Base-by-base conservation (phyloP, 2,329 filamentous ascomycete species). In the Macrophomina phaseolina region DNA sequence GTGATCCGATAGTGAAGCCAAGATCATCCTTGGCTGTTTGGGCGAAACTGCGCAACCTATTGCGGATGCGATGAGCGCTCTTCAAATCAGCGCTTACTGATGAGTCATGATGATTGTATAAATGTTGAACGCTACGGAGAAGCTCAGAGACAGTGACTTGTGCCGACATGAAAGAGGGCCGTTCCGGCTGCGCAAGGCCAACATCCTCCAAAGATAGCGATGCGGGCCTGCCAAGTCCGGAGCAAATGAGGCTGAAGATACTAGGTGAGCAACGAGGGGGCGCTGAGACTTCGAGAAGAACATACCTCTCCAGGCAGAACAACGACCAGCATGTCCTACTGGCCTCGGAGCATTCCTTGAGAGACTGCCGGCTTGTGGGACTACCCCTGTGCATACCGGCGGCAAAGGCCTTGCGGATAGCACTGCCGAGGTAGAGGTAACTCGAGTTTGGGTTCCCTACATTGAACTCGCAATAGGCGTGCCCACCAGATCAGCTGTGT, bases 381-480 rank as follows among this genome's bases (percentile, higher is more conserved):
- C 45, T 63, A 5, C 58, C 49, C n/a, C 55, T 61, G 40, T 67
- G 65, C 58, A 67, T 53, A 5, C 65, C 65, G n/a, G 65, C 49
- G 6, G 65, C 65, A 18, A 67, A 62, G 2, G 65, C 48, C 32
- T 67, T 67, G 34, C 65, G 56, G 30, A 67, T 58, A 8, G 65
- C 58, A n/a, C 48, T 46, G 16, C 65, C 65, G 11, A 67, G 34
- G 18, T 63, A 67, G 6, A 67, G 34, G 32, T 67, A 67, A 8
- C 55, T 52, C 2, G 65, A 67, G 16, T 67, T 67, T 5, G 65
- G 65, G 12, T 58, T 67, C 5, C 65, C 65, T 9, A 53, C 49
- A n/a, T 55, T 67, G 30, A 63, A 67, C 18, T 67, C 65, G 40
- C 65, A 63, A 46, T 67, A 60, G 0, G 56, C 65, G 64, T 66